phyloP scores from a whole-genome alignment of 2,329 filamentous ascomycete genomes.

The Penicillium sp. region DNA sequence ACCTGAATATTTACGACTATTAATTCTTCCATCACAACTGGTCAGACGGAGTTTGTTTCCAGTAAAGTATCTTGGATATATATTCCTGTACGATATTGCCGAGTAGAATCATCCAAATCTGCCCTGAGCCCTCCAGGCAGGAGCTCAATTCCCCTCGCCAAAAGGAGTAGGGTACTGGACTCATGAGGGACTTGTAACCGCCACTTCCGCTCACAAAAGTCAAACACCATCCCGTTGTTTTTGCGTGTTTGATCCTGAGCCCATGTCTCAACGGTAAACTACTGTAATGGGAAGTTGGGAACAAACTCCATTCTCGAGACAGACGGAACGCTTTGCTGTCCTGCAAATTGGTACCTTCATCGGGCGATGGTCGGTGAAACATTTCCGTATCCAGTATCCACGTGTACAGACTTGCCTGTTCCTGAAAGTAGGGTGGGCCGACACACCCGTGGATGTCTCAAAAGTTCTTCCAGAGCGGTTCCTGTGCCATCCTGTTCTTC shows the following conservation, averaged over 20 bases:
- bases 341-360: not conserved
- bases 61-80: not conserved
- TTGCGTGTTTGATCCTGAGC: not conserved
- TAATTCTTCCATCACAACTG: not conserved
- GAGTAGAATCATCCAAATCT: not conserved
- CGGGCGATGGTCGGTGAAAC: constrained; percentile 8
- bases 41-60: not conserved
- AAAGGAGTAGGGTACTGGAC: not conserved
- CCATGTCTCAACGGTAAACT: not conserved
- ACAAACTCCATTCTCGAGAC: not conserved
- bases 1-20: constrained; percentile 16
- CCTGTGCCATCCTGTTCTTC: not conserved
- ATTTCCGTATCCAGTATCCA: constrained; percentile 3
- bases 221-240: not conserved
- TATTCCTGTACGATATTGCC: not conserved
- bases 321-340: not conserved
- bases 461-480: not conserved
- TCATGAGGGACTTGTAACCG: not conserved
- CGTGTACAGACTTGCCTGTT: not conserved
- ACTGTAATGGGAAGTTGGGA: not conserved
- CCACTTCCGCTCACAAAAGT: not conserved
- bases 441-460: constrained; percentile 3
- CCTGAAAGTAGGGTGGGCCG: constrained; percentile 2
- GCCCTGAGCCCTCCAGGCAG: not conserved
- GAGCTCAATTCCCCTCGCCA: not conserved